Evolutionary conservation across 2,329 filamentous ascomycete species (phyloP), one percentile per base, ranked within the genome.

Genomic region (Cylindrodendrum hubeiense): DNA sequence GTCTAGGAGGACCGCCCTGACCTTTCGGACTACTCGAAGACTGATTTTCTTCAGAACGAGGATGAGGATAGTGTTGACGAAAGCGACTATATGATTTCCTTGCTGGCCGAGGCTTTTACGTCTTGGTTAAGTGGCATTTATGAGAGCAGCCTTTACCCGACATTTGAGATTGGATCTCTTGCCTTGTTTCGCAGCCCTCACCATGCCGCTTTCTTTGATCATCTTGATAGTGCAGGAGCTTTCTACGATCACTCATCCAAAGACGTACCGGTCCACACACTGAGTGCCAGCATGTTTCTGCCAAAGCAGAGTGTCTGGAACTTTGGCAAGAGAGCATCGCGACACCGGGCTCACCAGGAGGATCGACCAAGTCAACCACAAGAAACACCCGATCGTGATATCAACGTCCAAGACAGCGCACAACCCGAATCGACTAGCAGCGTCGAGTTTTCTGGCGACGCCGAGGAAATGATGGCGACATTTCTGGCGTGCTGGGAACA

Each of bases 141-240:
- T 76, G 84, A 84, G 67, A 82, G 82, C 70, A 82, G 84, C 58
- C 81, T 85, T 73, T 84, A 85, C 65, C 82, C 83, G 10, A 85
- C 85, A 63, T 86, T 88, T 62, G 86, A 89, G 71, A 83, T 89
- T 68, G 86, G 84, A 56, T 84, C 81, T 26, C 75, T 85, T 33
- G 73, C 77, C 4, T 86, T 87, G 74, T 87, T 87, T 73, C 83
- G 86, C 41, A 79, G 80, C 62, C 75, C 80, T 44, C 77, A 81
- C 21, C 84, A 87, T 60, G 77, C 79, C 55, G 77, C 79, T 13
- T 85, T 86, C 60, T 85, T 88, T 65, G 74, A 83, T 28, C 81
- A 84, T 69, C 77, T 89, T 13, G 86, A 88, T 67, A 77, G 74
- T 46, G 72, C 79, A 2, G 85, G 84, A 7, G 82, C 83, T 8